phyloP scores from a whole-genome alignment of 208 protist species.

The Leishmania martiniquensis region DNA sequence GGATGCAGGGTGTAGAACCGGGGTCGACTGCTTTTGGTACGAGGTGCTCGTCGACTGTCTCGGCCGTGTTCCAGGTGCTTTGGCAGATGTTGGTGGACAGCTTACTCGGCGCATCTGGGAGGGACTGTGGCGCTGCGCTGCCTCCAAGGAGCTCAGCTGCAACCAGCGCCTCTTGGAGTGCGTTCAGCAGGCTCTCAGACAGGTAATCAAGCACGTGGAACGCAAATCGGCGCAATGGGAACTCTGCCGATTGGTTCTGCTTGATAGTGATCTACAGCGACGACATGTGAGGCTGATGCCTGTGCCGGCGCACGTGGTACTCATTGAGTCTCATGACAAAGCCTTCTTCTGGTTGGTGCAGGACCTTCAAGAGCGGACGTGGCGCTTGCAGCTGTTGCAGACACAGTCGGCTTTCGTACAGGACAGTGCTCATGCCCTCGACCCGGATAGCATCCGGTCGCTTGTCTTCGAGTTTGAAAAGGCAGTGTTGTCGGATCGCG shows the following conservation, averaged over 20 bases:
- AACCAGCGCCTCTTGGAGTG: conserved; percentile 3
- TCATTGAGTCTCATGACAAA: neutral
- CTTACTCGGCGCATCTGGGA: conserved; percentile 28
- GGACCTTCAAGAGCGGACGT: conserved; percentile 13
- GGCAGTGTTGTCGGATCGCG: conserved; percentile 4
- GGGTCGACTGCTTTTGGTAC: conserved; percentile 4
- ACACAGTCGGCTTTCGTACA: conserved; percentile 21
- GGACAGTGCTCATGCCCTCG: neutral
- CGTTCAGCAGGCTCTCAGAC: conserved; percentile 6
- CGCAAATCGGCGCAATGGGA: conserved; percentile 25
- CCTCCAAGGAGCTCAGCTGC: conserved; percentile 6
- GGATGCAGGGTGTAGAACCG: conserved; percentile 11
- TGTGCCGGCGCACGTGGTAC: neutral
- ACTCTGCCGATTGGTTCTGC: conserved; percentile 20
- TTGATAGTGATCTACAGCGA: conserved; percentile 12
- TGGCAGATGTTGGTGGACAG: conserved; percentile 5
- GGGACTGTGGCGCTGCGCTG: conserved; percentile 25
- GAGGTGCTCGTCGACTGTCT: conserved; percentile 7
- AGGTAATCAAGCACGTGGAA: conserved; percentile 1
- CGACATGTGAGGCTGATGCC: neutral
- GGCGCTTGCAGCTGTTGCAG: conserved; percentile 15
- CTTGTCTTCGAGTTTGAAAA: conserved; percentile 32
- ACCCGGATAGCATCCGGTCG: conserved; percentile 26
- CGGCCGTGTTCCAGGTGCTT: neutral
- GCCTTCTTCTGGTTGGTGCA: conserved; percentile 1